Conservation (phyloP, 2,329 filamentous ascomycete species). For the Xylariaceae sp. region DNA sequence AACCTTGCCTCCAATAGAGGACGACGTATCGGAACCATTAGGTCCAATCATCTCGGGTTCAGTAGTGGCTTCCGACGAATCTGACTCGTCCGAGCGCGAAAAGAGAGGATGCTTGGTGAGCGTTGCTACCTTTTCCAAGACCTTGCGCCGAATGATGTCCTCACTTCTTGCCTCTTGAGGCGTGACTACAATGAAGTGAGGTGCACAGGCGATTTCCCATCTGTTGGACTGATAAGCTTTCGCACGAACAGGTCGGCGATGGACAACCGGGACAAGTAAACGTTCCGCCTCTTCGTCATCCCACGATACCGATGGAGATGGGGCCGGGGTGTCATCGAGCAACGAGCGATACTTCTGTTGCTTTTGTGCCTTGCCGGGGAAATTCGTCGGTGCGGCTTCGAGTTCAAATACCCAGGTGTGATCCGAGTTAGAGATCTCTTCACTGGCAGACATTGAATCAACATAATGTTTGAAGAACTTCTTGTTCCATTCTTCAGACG, state of each 20-base stretch:
- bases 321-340: constrained; percentile 38
- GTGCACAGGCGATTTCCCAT: constrained; percentile 31
- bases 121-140: constrained; percentile 68
- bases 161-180: constrained; percentile 63
- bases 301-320: constrained; percentile 35
- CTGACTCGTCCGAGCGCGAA: constrained; percentile 43
- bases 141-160: constrained; percentile 71
- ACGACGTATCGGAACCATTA: constrained; percentile 53
- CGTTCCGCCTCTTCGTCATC: constrained; percentile 58
- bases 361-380: constrained; percentile 45
- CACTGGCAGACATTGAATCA: constrained; percentile 61
- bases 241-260: constrained; percentile 44
- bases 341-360: constrained; percentile 46
- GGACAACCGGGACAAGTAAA: constrained; percentile 66
- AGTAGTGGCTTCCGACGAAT: constrained; percentile 47
- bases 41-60: constrained; percentile 67
- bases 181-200: constrained; percentile 70
- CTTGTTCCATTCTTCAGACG: constrained; percentile 73
- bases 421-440: constrained; percentile 64
- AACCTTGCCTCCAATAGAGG: constrained; percentile 59
- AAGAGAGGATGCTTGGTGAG: constrained; percentile 69
- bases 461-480: constrained; percentile 86
- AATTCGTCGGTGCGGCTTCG: constrained; percentile 73
- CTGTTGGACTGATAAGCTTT: constrained; percentile 34
- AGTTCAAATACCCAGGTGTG: constrained; percentile 70